phyloP scores from a whole-genome alignment of 768 basidiomycete species.

The Pulveroboletus sp. region DNA sequence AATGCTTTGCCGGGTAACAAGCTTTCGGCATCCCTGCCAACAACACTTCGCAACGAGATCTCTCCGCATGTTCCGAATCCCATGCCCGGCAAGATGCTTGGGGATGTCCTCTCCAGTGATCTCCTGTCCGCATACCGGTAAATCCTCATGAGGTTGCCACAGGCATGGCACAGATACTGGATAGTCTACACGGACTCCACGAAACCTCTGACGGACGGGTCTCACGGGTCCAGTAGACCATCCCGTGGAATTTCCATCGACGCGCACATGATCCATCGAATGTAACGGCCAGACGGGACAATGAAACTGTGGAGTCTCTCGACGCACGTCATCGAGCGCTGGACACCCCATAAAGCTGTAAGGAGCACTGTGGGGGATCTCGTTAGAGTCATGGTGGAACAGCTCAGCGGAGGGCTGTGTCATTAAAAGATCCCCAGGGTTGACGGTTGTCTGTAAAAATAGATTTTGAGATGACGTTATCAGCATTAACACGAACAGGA shows the following conservation, averaged over 20 bases:
- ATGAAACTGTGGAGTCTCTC: not conserved
- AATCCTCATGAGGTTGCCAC: not conserved
- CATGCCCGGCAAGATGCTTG: constrained; percentile 14
- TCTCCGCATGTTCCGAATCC: constrained; percentile 5
- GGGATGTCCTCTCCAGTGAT: not conserved
- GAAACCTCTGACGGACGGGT: not conserved
- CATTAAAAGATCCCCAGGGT: not conserved
- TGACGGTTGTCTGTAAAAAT: constrained; percentile 1
- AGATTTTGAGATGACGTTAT: not conserved
- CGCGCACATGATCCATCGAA: constrained; percentile 4
- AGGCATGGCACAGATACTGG: not conserved
- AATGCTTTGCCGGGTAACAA: constrained; percentile 5
- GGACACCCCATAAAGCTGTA: not conserved
- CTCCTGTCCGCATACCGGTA: constrained; percentile 1
- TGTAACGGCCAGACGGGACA: not conserved
- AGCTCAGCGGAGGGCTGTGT: not conserved
- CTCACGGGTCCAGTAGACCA: not conserved
- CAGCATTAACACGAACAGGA: not conserved
- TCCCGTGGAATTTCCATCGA: not conserved
- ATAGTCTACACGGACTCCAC: not conserved
- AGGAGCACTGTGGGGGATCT: too few species aligned
- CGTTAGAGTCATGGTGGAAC: not conserved
- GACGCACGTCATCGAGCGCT: not conserved
- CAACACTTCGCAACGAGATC: not conserved
- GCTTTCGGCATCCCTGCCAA: constrained; percentile 4